These are phyloP conservation scores for Aaosphaeria pasadenensis DNA, from an alignment of 2,329 filamentous ascomycete species.

Conservation along the genomic window DNA sequence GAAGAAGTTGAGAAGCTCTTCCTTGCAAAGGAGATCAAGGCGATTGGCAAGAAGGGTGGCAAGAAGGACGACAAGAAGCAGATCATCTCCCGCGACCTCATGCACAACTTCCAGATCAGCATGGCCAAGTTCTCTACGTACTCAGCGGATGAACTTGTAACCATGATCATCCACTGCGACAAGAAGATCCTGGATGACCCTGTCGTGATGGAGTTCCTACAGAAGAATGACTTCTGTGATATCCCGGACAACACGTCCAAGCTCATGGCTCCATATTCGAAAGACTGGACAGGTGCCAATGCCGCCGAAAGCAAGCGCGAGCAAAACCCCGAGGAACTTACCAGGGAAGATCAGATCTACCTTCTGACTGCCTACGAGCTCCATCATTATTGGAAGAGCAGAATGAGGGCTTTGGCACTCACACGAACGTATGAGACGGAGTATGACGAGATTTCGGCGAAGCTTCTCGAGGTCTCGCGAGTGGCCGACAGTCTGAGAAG, in stretches of 20 bases:
- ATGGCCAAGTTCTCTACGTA: slow-evolving; percentile 89
- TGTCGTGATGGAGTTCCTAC: slow-evolving; percentile 95
- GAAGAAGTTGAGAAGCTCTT: slow-evolving; percentile 98
- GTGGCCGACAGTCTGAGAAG: slow-evolving; percentile 89
- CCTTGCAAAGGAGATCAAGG: slow-evolving; percentile 94
- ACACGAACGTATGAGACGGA: slow-evolving; percentile 82
- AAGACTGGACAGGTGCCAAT: slow-evolving; percentile 91
- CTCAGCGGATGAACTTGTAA: slow-evolving; percentile 78
- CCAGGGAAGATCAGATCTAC: slow-evolving; percentile 92
- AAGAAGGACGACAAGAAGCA: slow-evolving; percentile 97
- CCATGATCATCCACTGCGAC: slow-evolving; percentile 96
- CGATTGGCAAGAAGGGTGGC: slow-evolving; percentile 66
- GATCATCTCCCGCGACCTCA: slow-evolving; percentile 83
- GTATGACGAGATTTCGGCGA: slow-evolving; percentile 85
- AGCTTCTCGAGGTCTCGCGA: slow-evolving; percentile 78
- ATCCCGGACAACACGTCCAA: slow-evolving; percentile 89
- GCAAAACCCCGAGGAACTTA: slow-evolving; percentile 82
- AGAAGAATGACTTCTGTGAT: slow-evolving; percentile 87
- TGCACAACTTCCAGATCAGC: slow-evolving; percentile 61
- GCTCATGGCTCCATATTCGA: slow-evolving; percentile 90
- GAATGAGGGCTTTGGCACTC: slow-evolving; percentile 85
- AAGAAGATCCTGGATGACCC: slow-evolving; percentile 80
- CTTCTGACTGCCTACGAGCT: slow-evolving; percentile 90
- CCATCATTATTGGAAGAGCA: slow-evolving; percentile 97
- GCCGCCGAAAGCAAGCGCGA: slow-evolving; percentile 76